Percentiles rank a stretch among this genome's conserved stretches.
Conservation (phyloP, 495 filamentous ascomycete genomes). For the Penicillium odoratum region DNA sequence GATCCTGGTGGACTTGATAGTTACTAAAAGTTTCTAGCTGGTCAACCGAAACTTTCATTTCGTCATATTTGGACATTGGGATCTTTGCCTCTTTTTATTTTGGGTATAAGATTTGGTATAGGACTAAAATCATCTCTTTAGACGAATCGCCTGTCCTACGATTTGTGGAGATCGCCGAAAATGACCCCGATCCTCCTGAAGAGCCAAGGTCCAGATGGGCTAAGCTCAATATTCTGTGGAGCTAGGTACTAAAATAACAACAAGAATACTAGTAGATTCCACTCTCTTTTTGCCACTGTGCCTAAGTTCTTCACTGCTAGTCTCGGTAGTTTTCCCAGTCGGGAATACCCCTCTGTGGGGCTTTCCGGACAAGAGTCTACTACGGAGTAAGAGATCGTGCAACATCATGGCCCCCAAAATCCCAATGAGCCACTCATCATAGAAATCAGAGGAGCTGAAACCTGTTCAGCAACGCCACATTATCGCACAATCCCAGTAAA, state of each 20-base stretch:
- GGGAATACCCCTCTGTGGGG: neutral
- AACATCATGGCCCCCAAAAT: neutral
- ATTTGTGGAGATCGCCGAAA: slow-evolving; percentile 35
- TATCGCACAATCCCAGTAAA: neutral
- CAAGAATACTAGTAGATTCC: neutral
- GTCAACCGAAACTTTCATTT: slow-evolving; percentile 25
- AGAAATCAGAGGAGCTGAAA: neutral
- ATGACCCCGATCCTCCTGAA: slow-evolving; percentile 23
- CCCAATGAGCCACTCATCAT: neutral
- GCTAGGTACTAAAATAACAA: neutral
- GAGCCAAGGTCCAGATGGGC: slow-evolving; percentile 14
- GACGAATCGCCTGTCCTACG: slow-evolving; percentile 52
- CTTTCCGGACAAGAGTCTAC: neutral
- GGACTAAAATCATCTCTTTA: slow-evolving; percentile 50
- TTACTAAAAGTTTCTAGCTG: slow-evolving; percentile 9
- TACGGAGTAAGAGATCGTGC: neutral
- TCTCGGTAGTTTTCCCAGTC: neutral
- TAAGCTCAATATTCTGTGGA: slow-evolving; percentile 18
- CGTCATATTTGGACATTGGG: slow-evolving; percentile 44
- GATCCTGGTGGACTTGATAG: neutral
- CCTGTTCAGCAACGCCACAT: slow-evolving; percentile 1
- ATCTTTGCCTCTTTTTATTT: slow-evolving; percentile 50
- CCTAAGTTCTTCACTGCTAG: neutral
- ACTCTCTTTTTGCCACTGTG: neutral
- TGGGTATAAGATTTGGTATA: slow-evolving; percentile 51